A percentile compares a stretch with the other conserved stretches of the same genome.
Evolutionary conservation across 805 yeast species (phyloP).

Genomic region (Ogataea neopini): DNA sequence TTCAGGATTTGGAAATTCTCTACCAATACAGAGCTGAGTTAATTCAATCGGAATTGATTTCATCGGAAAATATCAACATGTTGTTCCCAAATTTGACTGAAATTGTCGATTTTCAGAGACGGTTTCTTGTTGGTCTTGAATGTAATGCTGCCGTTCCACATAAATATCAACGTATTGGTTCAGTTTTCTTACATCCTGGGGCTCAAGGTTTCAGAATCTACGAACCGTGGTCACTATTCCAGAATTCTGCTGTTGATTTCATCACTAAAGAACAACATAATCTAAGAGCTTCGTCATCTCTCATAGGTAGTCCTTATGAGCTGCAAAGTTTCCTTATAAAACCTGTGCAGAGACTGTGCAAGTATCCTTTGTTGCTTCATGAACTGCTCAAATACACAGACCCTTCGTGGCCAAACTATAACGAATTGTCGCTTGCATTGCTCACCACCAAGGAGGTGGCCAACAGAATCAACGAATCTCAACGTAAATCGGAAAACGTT

Average conservation of each 20-base stretch:
- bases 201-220: conserved; percentile 78
- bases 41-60: conserved; percentile 60
- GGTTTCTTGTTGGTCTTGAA: conserved; percentile 85
- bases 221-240: conserved; percentile 94
- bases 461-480: conserved; percentile 86
- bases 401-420: conserved; percentile 49
- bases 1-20: conserved; percentile 82
- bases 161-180: conserved; percentile 81
- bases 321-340: conserved; percentile 85
- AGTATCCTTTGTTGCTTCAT: conserved; percentile 81
- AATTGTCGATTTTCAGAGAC: conserved; percentile 87
- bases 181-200: conserved; percentile 82
- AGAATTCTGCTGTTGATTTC: conserved; percentile 80
- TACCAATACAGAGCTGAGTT: conserved; percentile 68
- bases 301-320: conserved; percentile 85
- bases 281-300: conserved; percentile 51
- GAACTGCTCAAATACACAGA: conserved; percentile 72
- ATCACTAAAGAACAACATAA: conserved; percentile 63
- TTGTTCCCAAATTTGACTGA: conserved; percentile 83
- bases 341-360: conserved; percentile 95
- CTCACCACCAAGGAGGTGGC: conserved; percentile 83
- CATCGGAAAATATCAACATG: conserved; percentile 76
- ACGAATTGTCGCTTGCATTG: conserved; percentile 70
- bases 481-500: conserved; percentile 85
- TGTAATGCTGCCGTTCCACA: conserved; percentile 77